Percentiles rank a stretch among this genome's conserved stretches.
Conservation (phyloP, 129 eudicot species). For the carrot (Daucus carota) region DNA sequence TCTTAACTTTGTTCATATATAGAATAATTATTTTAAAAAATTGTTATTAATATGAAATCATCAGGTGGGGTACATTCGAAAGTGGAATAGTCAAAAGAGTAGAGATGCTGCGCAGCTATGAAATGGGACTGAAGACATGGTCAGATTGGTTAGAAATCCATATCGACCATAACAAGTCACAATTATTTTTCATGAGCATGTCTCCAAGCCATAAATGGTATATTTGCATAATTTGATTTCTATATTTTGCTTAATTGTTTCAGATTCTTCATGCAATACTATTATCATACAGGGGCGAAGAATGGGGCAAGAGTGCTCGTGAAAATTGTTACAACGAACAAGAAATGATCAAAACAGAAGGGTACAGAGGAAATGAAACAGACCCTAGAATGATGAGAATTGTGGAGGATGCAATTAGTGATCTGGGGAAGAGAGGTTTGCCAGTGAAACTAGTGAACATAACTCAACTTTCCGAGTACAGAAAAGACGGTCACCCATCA, state of each 20-base stretch:
- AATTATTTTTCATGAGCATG: constrained; percentile 46
- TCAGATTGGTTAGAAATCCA: constrained; percentile 58
- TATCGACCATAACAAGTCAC: constrained; percentile 40
- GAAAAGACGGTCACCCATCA: constrained; percentile 72
- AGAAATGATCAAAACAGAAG: constrained; percentile 32
- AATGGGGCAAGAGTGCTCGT: constrained; percentile 40
- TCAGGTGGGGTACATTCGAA: constrained; percentile 38
- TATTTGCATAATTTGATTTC: not conserved
- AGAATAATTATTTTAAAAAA: not conserved
- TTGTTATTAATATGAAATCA: not conserved
- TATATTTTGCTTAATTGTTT: not conserved
- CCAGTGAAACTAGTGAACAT: constrained; percentile 39
- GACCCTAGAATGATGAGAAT: constrained; percentile 44
- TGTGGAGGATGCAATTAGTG: constrained; percentile 30
- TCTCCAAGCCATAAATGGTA: constrained; percentile 51
- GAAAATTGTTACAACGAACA: constrained; percentile 52
- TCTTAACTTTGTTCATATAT: no score
- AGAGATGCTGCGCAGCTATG: constrained; percentile 31
- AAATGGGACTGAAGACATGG: constrained; percentile 60
- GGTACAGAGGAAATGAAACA: constrained; percentile 36
- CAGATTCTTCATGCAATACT: not conserved
- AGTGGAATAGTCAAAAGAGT: constrained; percentile 36
- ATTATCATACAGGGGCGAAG: constrained; percentile 35
- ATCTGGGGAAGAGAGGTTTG: constrained; percentile 39
- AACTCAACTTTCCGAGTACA: constrained; percentile 57